Conservation (phyloP, 768 basidiomycete species). For the Lanmaoa rubissima region DNA sequence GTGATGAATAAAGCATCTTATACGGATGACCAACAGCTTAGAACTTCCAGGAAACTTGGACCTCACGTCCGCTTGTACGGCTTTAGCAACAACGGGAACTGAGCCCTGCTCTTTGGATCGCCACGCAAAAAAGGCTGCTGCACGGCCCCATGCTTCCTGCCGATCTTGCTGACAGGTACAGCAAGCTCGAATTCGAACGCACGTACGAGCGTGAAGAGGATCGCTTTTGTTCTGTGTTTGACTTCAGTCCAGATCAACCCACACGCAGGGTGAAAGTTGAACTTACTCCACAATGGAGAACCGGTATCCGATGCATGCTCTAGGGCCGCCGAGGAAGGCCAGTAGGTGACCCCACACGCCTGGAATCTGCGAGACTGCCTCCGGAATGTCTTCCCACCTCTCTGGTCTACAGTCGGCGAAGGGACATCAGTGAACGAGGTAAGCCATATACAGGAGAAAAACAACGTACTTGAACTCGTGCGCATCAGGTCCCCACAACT, state of each 20-base stretch:
- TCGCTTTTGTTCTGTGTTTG: background rate
- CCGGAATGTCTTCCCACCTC: conserved; percentile 53
- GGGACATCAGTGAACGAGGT: no score
- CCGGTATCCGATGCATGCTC: no score
- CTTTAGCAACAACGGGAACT: background rate
- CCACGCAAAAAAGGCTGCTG: background rate
- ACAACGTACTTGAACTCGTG: no score
- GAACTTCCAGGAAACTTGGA: no score
- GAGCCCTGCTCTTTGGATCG: background rate
- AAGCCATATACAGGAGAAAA: no score
- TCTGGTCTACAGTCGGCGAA: conserved; percentile 47
- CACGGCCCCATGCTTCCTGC: background rate
- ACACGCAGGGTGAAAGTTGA: background rate
- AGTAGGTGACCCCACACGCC: conserved; percentile 60
- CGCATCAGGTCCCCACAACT: no score
- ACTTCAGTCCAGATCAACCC: background rate
- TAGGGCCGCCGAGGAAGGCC: conserved; percentile 31
- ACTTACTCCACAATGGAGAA: conserved; percentile 33
- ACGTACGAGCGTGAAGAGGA: no score
- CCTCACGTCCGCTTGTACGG: background rate
- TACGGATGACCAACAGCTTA: no score
- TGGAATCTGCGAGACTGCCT: conserved; percentile 45
- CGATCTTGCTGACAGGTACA: no score
- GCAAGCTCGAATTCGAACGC: no score
- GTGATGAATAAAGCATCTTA: no score